Base-by-base conservation (phyloP, 2,329 filamentous ascomycete species). In the Incumbomyces delicatus region DNA sequence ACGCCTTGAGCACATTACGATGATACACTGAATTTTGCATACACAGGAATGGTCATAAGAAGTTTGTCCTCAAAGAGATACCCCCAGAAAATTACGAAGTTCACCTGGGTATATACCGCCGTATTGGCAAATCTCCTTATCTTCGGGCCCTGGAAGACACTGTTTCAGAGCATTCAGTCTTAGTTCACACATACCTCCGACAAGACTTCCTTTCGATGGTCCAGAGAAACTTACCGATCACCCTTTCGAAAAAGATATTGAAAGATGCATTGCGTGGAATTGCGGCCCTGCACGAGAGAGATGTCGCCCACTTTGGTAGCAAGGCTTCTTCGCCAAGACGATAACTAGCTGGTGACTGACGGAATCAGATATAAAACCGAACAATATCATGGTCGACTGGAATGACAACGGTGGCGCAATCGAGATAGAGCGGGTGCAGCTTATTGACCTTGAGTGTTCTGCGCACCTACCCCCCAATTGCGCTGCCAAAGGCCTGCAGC, bases 121-220 rank as follows among this genome's bases (percentile, higher is more conserved):
- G 27, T 17, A 33, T 46, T 16, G 41, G 34, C 17, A 42, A 14
- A 32, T 64, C 60, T 47, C 62, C 61, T 20, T 63, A 69, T 52
- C 50, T 70, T 37, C 62, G 66, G 33, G 58, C 61, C 5, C 47
- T 65, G 13, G 56, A 63, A 38, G 69, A 72, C 53, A 66, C 64
- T 33, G 59, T 71, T 50, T 67, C 69, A 6, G 64, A 68, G 16
- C 58, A 66, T 50, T 66, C 63, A 30, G 67, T 71, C 59, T 71
- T 72, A 50, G 64, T 70, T 49, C 72, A 68, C 46, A 63, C 65
- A 48, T 70, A 70, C 57, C 58, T 70, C 51, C 63, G 60, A 5
- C 65, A 66, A 41, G 58, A 71, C 58, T 59, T 71, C n/a, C 62
- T 72, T 47, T 60, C 59, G 50, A 63, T 72, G 49, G 64, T 58